Evolutionary conservation across 768 basidiomycete genomes (phyloP), one percentile per base, ranked within the genome.

Genomic region (Lentinula guzmanii): DNA sequence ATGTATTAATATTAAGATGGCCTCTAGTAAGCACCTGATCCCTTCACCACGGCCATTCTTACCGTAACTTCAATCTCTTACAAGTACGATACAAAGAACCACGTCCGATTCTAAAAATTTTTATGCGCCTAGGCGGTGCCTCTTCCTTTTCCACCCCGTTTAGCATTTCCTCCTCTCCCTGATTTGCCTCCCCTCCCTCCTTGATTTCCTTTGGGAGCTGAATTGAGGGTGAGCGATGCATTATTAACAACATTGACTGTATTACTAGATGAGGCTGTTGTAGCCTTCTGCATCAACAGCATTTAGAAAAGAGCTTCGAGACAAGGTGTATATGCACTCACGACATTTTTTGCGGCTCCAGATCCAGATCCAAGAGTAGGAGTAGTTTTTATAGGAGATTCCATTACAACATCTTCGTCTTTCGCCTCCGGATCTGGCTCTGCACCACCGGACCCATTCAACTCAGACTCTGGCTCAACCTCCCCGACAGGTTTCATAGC

Each of bases 401-500:
- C 53, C 53, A 54, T 54, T 21, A 21, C 35, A 54, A 39, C 53
- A 21, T 54, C 53, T 16, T 37, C 33, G 11, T 39, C 53, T 41
- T 54, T 39, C 10, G 4, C 10, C 34, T 18, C 37, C 18, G 34
- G 5, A 18, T 13, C 21, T 39, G 34, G 37, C 34, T 24, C 21
- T 37, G 34, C 35, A 54, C 18, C 18, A 34, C 34, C 53, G 24
- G 53, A 39, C 18, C 16, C 53, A 21, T 16, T 54, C 7, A n/a
- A 54, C 53, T 54, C 53, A 16, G 53, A 37, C 34, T 54, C 53
- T 9, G n/a, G 34, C 10, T 54, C 53, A 10, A 54, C 41, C 28
- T 56, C 55, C 21, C 55, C 55, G 15, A 56, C 55, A 28, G 55
- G 55, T 28, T 56, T 56, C 55, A 56, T 43, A 4, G 55, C 55